These are phyloP conservation scores for Mucor plumbeus DNA, from an alignment of 371 early-diverging fungal species.

Conservation along the genomic window DNA sequence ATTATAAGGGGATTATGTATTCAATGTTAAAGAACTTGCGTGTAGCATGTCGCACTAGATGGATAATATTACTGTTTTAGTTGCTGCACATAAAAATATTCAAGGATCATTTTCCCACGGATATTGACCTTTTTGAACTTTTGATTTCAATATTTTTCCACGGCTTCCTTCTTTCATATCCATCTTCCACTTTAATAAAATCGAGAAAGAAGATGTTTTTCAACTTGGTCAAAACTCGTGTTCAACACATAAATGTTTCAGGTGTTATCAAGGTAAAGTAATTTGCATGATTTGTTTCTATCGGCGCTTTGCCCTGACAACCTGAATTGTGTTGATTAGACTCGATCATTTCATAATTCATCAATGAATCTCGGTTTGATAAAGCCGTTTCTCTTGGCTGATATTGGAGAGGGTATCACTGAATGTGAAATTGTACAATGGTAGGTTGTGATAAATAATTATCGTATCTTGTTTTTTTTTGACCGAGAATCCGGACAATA, in stretches of 20 bases:
- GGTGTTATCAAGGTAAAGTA: background rate
- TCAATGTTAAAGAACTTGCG: no score
- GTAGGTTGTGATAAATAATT: slow-evolving; percentile 49
- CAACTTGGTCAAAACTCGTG: background rate
- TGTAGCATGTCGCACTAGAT: no score
- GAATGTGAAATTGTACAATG: slow-evolving; percentile 97
- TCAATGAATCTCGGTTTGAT: slow-evolving; percentile 15
- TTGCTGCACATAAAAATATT: background rate
- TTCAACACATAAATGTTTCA: background rate
- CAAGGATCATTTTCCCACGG: slow-evolving; percentile 20
- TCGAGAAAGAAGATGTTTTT: background rate
- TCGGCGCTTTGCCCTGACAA: background rate
- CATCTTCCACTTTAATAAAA: background rate
- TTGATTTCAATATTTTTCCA: slow-evolving; percentile 17
- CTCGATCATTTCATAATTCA: slow-evolving; percentile 12
- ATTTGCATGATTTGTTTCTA: background rate
- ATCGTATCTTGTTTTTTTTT: background rate
- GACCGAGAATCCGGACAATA: slow-evolving; percentile 27
- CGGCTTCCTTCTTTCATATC: slow-evolving; percentile 6
- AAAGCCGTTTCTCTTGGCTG: slow-evolving; percentile 90
- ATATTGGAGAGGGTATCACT: slow-evolving; percentile 98
- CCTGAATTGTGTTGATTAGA: background rate
- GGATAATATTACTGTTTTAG: no score
- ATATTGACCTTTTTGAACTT: slow-evolving; percentile 4
- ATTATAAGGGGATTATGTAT: no score